Conservation (phyloP, 1,284 basidiomycete species). For the Pseudozyma tsukubaensis region DNA sequence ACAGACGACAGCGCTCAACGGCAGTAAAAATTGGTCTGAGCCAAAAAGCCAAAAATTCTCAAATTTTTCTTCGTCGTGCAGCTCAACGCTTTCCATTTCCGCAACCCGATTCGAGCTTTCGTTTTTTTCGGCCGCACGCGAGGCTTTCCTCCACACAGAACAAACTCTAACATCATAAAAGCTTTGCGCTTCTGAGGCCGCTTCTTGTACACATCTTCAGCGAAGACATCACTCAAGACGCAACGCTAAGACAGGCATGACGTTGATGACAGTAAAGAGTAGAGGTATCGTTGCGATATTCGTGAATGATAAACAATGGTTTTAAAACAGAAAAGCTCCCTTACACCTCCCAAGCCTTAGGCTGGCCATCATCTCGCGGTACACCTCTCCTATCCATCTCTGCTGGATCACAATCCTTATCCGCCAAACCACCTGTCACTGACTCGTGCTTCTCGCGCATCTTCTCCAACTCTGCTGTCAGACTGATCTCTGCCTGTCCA, state of each 20-base stretch:
- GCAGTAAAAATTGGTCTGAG: conserved; percentile 15
- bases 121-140: background rate
- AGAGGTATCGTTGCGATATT: conserved; percentile 4
- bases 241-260: background rate
- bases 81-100: conserved; percentile 10
- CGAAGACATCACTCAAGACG: no score
- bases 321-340: background rate
- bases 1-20: conserved; percentile 2
- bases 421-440: conserved; percentile 22
- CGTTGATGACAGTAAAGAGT: background rate
- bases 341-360: conserved; percentile 67
- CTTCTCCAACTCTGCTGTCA: conserved; percentile 29
- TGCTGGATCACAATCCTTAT: conserved; percentile 23
- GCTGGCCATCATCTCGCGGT: conserved; percentile 63
- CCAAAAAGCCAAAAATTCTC: conserved; percentile 26
- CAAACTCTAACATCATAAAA: conserved; percentile 3
- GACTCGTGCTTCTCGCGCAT: conserved; percentile 13
- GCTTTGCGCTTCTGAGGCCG: no score
- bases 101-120: conserved; percentile 22
- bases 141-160: background rate
- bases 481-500: conserved; percentile 39
- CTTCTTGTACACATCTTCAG: no score
- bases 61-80: conserved; percentile 33
- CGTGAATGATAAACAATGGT: conserved; percentile 1
- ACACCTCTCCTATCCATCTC: conserved; percentile 63